These are phyloP conservation scores for Pulveroboletus sp. DNA, from an alignment of 768 basidiomycete species.

Conservation along the genomic window DNA sequence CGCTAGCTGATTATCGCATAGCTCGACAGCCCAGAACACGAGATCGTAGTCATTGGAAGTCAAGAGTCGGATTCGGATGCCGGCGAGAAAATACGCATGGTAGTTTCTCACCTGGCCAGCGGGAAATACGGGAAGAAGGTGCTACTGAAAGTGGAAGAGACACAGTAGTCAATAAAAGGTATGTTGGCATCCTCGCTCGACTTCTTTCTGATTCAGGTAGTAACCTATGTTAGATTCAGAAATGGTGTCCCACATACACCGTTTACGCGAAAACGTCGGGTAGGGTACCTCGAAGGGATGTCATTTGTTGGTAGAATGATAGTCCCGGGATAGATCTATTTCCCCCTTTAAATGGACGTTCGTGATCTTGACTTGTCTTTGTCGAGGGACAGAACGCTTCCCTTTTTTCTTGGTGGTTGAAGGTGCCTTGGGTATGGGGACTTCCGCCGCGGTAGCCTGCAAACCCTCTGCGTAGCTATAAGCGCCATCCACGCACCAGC, in stretches of 20 bases:
- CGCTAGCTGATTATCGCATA: constrained; percentile 25
- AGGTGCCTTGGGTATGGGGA: constrained; percentile 49
- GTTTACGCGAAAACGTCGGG: neutral
- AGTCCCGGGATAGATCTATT: constrained; percentile 81
- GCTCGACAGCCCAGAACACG: constrained; percentile 66
- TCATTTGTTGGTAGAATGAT: constrained; percentile 32
- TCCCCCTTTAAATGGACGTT: constrained; percentile 84
- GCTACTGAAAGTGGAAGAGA: constrained; percentile 37
- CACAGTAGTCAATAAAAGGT: constrained; percentile 1
- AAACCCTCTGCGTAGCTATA: constrained; percentile 56
- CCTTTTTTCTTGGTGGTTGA: constrained; percentile 73
- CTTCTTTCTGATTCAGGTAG: neutral
- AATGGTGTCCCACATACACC: neutral
- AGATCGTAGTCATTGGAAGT: constrained; percentile 53
- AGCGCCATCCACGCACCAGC: neutral
- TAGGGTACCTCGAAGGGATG: neutral
- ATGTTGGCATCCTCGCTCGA: neutral
- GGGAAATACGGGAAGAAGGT: constrained; percentile 49
- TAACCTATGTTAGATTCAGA: neutral
- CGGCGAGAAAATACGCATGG: constrained; percentile 28
- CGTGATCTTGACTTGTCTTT: constrained; percentile 78
- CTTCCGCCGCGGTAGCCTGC: constrained; percentile 69
- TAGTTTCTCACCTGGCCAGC: constrained; percentile 29
- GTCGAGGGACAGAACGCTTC: constrained; percentile 65
- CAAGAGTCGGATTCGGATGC: constrained; percentile 37